These are phyloP conservation scores for Aureobasidium sp. DNA, from an alignment of 2,329 filamentous ascomycete species.

Conservation along the genomic window DNA sequence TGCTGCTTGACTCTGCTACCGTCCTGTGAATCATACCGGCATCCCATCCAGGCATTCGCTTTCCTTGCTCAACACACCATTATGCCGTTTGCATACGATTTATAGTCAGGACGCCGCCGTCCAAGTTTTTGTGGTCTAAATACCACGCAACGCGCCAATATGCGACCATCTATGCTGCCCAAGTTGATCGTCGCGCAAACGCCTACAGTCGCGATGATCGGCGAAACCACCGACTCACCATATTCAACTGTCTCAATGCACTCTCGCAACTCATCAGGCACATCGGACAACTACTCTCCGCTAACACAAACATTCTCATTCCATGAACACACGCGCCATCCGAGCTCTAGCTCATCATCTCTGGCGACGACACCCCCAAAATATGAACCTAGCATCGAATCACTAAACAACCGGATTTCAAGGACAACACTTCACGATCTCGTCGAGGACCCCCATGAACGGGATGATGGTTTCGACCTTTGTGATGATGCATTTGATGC, in stretches of 20 bases:
- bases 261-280: constrained; percentile 31
- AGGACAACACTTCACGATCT: constrained; percentile 72
- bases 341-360: constrained; percentile 71
- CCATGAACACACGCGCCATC: constrained; percentile 56
- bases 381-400: constrained; percentile 43
- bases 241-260: constrained; percentile 25
- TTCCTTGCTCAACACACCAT: neutral
- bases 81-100: constrained; percentile 6
- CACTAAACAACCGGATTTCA: constrained; percentile 50
- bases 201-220: constrained; percentile 26
- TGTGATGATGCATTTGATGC: constrained; percentile 11
- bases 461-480: constrained; percentile 48
- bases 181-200: constrained; percentile 31
- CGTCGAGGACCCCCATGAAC: constrained; percentile 72
- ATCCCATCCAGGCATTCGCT: neutral
- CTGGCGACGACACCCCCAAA: constrained; percentile 54
- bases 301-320: constrained; percentile 63
- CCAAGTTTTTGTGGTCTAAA: neutral
- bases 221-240: constrained; percentile 20
- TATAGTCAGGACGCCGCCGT: constrained; percentile 16
- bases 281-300: constrained; percentile 62
- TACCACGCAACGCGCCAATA: constrained; percentile 19
- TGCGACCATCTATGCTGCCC: constrained; percentile 35
- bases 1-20: neutral
- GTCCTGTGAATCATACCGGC: neutral